Evolutionary conservation across 129 eudicot species (phyloP), one percentile per base, ranked within the genome.

Genomic region (Arctium lappa): DNA sequence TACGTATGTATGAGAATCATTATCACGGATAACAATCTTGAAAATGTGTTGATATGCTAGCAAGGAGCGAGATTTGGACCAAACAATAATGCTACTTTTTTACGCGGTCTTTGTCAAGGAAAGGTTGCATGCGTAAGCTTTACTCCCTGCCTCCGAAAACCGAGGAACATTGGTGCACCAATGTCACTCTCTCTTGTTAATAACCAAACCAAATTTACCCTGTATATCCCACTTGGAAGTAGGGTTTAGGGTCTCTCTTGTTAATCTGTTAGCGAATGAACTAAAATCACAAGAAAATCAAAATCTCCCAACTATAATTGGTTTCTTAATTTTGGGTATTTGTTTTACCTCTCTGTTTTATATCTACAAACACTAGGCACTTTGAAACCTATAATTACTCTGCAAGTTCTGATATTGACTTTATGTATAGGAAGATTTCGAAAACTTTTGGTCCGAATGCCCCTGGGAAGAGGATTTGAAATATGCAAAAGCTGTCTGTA

Each of bases 391-490:
- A 12, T 32, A 85, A 69, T 11, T 42, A 8, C 22, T 79, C 12
- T 4, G 34, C 7, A 69, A 10, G 78, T n/a, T 77, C 72, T 85
- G 78, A 77, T 81, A 82, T 66, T 75, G 65, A 18, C 33, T 74
- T 50, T 70, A 15, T 81, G 29, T 73, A 74, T 85, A 95, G 99
- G 97, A 95, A 88, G 99, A 91, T 80, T 95, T 90, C 69, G 92
- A 93, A 34, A 95, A 93, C 77, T 95, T 88, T 73, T 95, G 99
- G 99, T 90, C 95, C 8, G 97, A 93, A 77, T 95, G 99, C 86
- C 99, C 99, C 1, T 93, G 99, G 99, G 99, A 93, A 86, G 97
- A 91, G n/a, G 99, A 95, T 89, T 83, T 95, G 63, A 91, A 79
- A 79, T 93, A 95, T 82, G 99, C 97, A 37, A 89, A 89, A 82